Conservation (phyloP, 441 rosid species). For the Gossypium gossypioides region DNA sequence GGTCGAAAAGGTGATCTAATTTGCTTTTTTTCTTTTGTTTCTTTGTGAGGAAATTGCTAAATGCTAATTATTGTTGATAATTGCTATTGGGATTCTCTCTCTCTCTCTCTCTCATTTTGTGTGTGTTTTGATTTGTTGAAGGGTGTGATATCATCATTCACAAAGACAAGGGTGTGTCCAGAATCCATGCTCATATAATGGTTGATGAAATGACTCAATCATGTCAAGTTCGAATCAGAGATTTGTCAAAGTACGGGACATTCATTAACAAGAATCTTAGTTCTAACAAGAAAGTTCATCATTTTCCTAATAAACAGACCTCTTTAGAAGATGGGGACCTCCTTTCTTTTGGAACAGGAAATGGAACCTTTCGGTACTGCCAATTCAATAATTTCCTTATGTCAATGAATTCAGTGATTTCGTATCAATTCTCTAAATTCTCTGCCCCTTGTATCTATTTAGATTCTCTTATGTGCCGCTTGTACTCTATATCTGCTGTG, state of each 20-base stretch:
- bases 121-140: conserved; percentile 13
- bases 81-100: neutral
- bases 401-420: neutral
- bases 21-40: neutral
- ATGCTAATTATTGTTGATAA: neutral
- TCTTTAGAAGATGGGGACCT: conserved; percentile 58
- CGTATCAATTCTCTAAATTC: neutral
- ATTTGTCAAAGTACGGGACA: conserved; percentile 86
- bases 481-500: conserved; percentile 35
- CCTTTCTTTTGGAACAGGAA: conserved; percentile 75
- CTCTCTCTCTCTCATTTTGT: neutral
- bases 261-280: conserved; percentile 41
- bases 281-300: conserved; percentile 48
- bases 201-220: conserved; percentile 42
- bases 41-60: neutral
- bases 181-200: conserved; percentile 68
- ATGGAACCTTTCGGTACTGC: conserved; percentile 64
- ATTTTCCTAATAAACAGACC: conserved; percentile 50
- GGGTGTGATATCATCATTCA: conserved; percentile 75
- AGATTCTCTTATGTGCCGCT: conserved; percentile 66
- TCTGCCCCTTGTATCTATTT: conserved; percentile 19
- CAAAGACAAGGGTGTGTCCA: conserved; percentile 83
- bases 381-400: neutral
- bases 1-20: conserved; percentile 63
- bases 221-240: conserved; percentile 44